Evolutionary conservation across 2,329 filamentous ascomycete species (phyloP), one percentile per base, ranked within the genome.

Genomic region (Dactylella cylindrospora): DNA sequence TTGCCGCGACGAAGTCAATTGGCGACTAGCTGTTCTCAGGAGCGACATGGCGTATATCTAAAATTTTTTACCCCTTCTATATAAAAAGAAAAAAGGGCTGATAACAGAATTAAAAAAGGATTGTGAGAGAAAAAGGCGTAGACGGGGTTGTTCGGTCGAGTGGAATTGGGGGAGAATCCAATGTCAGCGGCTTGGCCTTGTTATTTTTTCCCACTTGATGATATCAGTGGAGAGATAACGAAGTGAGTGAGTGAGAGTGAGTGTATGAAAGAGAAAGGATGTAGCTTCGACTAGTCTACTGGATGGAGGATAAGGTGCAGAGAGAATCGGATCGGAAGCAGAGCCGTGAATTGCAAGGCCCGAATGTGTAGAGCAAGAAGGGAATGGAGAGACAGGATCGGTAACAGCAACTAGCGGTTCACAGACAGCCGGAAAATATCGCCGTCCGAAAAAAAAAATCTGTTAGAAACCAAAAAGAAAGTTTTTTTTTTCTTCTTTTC

Each of bases 1-100:
- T 47, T 53, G 55, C 55, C 55, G 55, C 55, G 55, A 61, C 47
- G 41, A 28, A 36, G 55, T 43, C 55, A 61, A 61, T 53, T 53
- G 55, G 40, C 55, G 55, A 31, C 40, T 47, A 33, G 55, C 47
- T 12, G 44, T 52, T 31, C 47, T 61, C 22, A 61, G 41, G 38
- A 53, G 39, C 47, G 55, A 61, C 55, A 61, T 61, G 35, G 41
- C 38, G 17, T 29, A 31, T 41, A 43, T 57, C 35, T 41, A n/a
- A 29, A 43, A n/a, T n/a, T n/a, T n/a, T n/a, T n/a, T n/a, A n/a
- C n/a, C n/a, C n/a, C n/a, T n/a, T 29, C 23, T 19, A 29, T 8
- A 12, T 35, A 23, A n/a, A n/a, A n/a, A n/a, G n/a, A n/a, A n/a
- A n/a, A n/a, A n/a, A n/a, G n/a, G n/a, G n/a, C n/a, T n/a, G n/a